Conservation (phyloP, 2,329 filamentous ascomycete species). For the Trichoderma lentiforme region DNA sequence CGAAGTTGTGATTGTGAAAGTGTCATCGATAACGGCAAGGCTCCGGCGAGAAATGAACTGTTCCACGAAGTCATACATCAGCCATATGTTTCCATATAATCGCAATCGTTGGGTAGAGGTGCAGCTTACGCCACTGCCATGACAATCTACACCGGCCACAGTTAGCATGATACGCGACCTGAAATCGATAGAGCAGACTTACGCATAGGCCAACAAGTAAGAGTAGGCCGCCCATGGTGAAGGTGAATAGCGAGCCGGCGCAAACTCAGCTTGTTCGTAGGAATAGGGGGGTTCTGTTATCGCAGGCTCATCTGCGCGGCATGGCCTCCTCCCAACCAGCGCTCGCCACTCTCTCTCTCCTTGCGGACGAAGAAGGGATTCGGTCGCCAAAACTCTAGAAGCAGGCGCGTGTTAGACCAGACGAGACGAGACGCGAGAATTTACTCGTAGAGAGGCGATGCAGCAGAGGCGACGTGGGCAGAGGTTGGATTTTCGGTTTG, state of each 20-base stretch:
- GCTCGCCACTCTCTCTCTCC: background rate
- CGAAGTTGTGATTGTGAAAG: slow-evolving; percentile 84
- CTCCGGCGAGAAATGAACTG: slow-evolving; percentile 91
- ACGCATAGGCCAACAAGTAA: slow-evolving; percentile 20
- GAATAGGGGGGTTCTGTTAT: slow-evolving; percentile 15
- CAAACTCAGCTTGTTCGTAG: slow-evolving; percentile 11
- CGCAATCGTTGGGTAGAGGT: background rate
- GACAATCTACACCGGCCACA: slow-evolving; percentile 41
- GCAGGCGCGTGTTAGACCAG: background rate
- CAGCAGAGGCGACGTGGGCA: slow-evolving; percentile 8
- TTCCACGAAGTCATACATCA: background rate
- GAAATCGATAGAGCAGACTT: background rate
- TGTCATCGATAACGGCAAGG: slow-evolving; percentile 82
- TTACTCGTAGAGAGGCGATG: background rate
- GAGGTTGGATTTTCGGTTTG: slow-evolving; percentile 5
- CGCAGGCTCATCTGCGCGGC: slow-evolving; percentile 17
- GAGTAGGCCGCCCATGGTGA: slow-evolving; percentile 19
- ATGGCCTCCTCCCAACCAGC: slow-evolving; percentile 14
- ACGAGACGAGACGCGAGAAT: background rate
- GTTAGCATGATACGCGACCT: background rate
- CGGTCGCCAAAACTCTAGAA: background rate
- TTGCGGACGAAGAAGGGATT: background rate
- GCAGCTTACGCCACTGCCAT: slow-evolving; percentile 57
- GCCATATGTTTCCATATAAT: background rate
- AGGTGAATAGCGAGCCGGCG: slow-evolving; percentile 17